Evolutionary conservation across 352 stramenopile genomes (phyloP), one percentile per base, ranked within the genome.

Genomic region (Phytophthora brassicae): DNA sequence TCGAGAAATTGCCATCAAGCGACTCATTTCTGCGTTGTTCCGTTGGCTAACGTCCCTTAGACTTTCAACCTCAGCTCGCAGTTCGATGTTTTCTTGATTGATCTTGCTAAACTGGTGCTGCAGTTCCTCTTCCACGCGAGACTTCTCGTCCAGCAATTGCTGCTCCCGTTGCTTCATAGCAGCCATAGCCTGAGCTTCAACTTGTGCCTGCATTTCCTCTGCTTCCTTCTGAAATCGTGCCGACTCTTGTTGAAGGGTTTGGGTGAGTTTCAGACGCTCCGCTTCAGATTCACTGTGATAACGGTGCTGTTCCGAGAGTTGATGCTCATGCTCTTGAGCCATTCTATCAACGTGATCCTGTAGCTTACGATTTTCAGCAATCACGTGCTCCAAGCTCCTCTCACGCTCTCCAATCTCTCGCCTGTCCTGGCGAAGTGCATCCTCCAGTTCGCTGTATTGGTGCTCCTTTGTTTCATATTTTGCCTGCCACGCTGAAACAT

Each of bases 1-100:
- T 49, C 84, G 74, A 17, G 75, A 74, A 4, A 36, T 70, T 41
- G 53, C 56, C 68, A 87, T 81, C 26, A 89, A 36, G 28, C 74
- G 77, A 4, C 57, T 62, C 31, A 91, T 75, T 48, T 92, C 77
- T 2, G 68, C 70, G 51, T 66, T 84, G 56, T 90, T 83, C 44
- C 77, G 75, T 39, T 70, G 61, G 31, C 66, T 87, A 2, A 79
- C 62, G 16, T 80, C 71, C 45, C 84, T 76, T 9, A 89, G 36
- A 11, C 62, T 77, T n/a, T 85, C 63, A 13, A 84, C 60, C 29
- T 80, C 72, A 8, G 67, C 51, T 16, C 69, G 57, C 4, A 92
- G 53, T 29, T 87, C 69, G 9, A 45, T 51, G 29, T 75, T 79
- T 17, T 80, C 68, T n/a, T 74, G 54, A 24, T 75, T 72, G 33